These are phyloP conservation scores for Aspergillus tubingensis DNA, from an alignment of 2,329 filamentous ascomycete species.

Conservation along the genomic window DNA sequence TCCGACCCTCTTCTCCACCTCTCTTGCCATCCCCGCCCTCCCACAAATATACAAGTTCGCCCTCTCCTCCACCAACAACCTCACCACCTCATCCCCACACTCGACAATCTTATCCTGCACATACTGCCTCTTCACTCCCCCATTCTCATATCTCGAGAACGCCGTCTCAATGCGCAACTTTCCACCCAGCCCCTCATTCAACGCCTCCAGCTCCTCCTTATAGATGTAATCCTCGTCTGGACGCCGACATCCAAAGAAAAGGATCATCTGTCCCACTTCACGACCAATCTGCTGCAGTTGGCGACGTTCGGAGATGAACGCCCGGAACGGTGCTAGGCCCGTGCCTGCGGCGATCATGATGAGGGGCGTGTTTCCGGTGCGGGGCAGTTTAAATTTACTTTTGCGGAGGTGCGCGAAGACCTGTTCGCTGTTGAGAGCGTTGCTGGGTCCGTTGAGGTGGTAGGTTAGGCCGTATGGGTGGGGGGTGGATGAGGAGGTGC, in stretches of 20 bases:
- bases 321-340: constrained; percentile 52
- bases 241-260: constrained; percentile 48
- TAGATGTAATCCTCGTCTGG: constrained; percentile 42
- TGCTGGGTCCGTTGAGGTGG: constrained; percentile 77
- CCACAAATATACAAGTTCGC: constrained; percentile 48
- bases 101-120: constrained; percentile 44
- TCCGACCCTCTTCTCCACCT: constrained; percentile 45
- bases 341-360: constrained; percentile 57
- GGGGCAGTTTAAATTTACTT: constrained; percentile 92
- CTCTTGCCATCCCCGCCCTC: constrained; percentile 41
- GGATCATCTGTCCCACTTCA: constrained; percentile 40
- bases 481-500: constrained; percentile 67
- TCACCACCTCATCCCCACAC: constrained; percentile 31
- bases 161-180: constrained; percentile 28
- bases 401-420: constrained; percentile 89
- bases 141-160: constrained; percentile 26
- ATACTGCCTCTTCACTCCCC: constrained; percentile 29
- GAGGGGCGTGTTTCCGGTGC: constrained; percentile 44
- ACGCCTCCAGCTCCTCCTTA: constrained; percentile 30
- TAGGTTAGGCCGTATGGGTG: constrained; percentile 79
- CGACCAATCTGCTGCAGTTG: constrained; percentile 38
- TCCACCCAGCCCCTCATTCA: constrained; percentile 21
- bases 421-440: constrained; percentile 88
- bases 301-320: constrained; percentile 46
- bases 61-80: constrained; percentile 40